Conservation (phyloP, 768 basidiomycete species). For the Steccherinum ochraceum region DNA sequence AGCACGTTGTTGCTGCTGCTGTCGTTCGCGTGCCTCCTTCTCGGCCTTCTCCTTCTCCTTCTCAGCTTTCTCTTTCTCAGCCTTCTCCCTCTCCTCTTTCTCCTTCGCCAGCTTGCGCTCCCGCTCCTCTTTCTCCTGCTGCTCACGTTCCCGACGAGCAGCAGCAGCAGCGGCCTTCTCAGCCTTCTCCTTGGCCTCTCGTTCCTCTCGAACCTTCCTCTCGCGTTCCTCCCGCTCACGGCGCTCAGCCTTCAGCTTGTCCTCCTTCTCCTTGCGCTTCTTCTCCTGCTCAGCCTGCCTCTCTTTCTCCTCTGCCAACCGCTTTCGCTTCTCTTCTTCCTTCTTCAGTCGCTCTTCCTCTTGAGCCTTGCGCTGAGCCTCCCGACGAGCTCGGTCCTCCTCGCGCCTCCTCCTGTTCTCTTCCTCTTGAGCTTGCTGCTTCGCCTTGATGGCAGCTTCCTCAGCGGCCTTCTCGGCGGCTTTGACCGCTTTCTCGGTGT, state of each 20-base stretch:
- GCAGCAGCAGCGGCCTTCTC: conserved; percentile 22
- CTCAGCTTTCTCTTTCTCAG: conserved; percentile 20
- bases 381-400: conserved; percentile 78
- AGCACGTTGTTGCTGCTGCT: conserved; percentile 30
- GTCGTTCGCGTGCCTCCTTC: conserved; percentile 27
- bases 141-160: conserved; percentile 31
- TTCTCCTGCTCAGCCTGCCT: conserved; percentile 71
- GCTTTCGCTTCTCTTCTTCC: conserved; percentile 78
- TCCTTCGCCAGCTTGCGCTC: conserved; percentile 32
- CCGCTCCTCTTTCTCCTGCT: conserved; percentile 59
- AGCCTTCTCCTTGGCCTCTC: conserved; percentile 39
- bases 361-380: conserved; percentile 64
- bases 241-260: conserved; percentile 44
- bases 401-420: conserved; percentile 77
- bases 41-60: conserved; percentile 25
- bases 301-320: conserved; percentile 74
- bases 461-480: conserved; percentile 86
- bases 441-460: conserved; percentile 71
- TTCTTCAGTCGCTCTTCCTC: conserved; percentile 81
- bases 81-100: conserved; percentile 24
- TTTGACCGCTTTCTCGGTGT: conserved; percentile 79
- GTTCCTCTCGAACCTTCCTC: conserved; percentile 56
- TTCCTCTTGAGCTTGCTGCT: conserved; percentile 72
- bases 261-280: conserved; percentile 71
- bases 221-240: conserved; percentile 58